Percentiles rank a stretch among this genome's conserved stretches.
Evolutionary conservation across 2,329 filamentous ascomycete species (phyloP).

Genomic region (Neopestalotiopsis rosae): DNA sequence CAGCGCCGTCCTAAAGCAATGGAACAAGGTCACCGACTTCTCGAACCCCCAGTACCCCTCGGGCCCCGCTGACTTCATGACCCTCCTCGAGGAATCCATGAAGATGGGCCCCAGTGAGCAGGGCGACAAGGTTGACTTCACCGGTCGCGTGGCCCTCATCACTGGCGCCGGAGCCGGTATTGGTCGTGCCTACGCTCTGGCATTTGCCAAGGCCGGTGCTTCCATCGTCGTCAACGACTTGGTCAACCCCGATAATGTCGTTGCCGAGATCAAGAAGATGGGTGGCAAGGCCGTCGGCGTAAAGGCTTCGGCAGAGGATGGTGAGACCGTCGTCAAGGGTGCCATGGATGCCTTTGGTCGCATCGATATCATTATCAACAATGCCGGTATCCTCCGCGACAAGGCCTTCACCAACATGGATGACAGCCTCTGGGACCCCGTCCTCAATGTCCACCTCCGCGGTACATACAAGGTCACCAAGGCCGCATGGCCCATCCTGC

Average conservation of each 20-base stretch:
- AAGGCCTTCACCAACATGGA: conserved; percentile 99
- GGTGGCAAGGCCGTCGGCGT: conserved; percentile 91
- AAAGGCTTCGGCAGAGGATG: conserved; percentile 92
- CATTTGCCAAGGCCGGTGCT: conserved; percentile 84
- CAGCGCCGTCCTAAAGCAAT: conserved; percentile 85
- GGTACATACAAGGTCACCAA: conserved; percentile 97
- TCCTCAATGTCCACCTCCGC: conserved; percentile 89
- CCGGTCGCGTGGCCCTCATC: conserved; percentile 82
- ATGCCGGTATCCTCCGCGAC: conserved; percentile 95
- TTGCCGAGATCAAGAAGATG: conserved; percentile 87
- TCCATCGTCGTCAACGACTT: conserved; percentile 95
- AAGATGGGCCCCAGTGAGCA: conserved; percentile 75
- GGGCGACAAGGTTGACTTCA: conserved; percentile 79
- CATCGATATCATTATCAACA: conserved; percentile 96
- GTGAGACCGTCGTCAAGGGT: conserved; percentile 87
- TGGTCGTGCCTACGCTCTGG: conserved; percentile 86
- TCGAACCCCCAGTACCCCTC: conserved; percentile 81
- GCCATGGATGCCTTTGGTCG: conserved; percentile 94
- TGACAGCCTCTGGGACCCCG: conserved; percentile 89
- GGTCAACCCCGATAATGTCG: conserved; percentile 87
- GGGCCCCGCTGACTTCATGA: conserved; percentile 87
- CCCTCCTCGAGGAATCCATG: conserved; percentile 81
- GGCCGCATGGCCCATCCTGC: conserved; percentile 95
- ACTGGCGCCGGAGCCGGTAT: conserved; percentile 91
- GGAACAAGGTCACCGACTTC: conserved; percentile 88